Base-by-base conservation (phyloP, 352 stramenopile species). In the Globisporangium nagaii region DNA sequence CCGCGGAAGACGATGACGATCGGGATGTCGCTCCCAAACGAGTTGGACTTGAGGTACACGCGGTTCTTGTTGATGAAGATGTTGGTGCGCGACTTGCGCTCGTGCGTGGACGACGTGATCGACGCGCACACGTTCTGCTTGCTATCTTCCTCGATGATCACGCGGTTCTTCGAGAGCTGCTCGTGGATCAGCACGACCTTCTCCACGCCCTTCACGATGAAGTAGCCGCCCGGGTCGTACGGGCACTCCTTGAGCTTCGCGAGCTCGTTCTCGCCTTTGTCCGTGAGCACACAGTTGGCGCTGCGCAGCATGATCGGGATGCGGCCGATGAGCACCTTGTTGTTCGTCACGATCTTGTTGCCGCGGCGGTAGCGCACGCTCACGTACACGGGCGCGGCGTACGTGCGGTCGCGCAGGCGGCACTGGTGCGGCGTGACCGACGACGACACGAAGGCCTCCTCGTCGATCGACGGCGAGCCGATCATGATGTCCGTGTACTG, bases 151-250 rank as follows among this genome's bases (percentile, higher is more conserved):
- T 99, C 97, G 43, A 99, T 93, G 70, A 99, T 99, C 20, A 99
- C 95, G 62, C 97, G 84, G 86, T 99, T 99, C 75, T 99, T 99
- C 35, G 84, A 98, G 43, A 99, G 70, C 70, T 99, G 98, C 56
- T 99, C 98, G 71, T 99, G 97, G 69, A 99, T 99, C 4, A 99
- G 75, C 70, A 99, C 98, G 17, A 99, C 97, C 65, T 99, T 99
- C 71, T 99, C 96, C 1, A 97, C 82, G 40, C 96, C 96, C 63
- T 98, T 98, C 25, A 99, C 94, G 60, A 99, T 94, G 59, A 99
- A 99, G 71, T 99, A 99, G 56, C 98, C 97, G 62, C 98, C 98
- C 22, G 97, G 97, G 76, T 99, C 97, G 70, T 99, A 98, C 19
- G 97, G 95, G 70, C 97, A 99, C 83, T 99, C 98, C 70, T 99